A percentile compares a stretch with the other conserved stretches of the same genome.
These are phyloP conservation scores for Pleurotus tuoliensis DNA, from an alignment of 768 basidiomycete genomes.

Conservation along the genomic window DNA sequence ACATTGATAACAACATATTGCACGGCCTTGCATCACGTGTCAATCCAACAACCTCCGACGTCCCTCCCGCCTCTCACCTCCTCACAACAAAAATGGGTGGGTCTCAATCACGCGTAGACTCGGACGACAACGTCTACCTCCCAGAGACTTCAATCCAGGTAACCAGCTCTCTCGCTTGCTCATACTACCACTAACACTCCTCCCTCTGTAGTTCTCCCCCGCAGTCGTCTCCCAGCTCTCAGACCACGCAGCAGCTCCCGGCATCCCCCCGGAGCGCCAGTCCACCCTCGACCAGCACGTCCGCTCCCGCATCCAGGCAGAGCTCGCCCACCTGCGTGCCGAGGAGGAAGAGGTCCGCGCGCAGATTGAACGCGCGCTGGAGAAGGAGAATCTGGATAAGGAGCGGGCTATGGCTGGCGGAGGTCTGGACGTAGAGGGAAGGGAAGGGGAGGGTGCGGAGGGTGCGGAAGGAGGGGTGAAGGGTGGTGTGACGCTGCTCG, in stretches of 20 bases:
- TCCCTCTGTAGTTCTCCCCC: conserved; percentile 62
- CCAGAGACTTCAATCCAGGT: conserved; percentile 3
- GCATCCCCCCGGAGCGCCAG: conserved; percentile 66
- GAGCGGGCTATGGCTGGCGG: conserved; percentile 55
- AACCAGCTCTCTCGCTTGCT: neutral
- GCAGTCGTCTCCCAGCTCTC: conserved; percentile 78
- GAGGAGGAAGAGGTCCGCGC: conserved; percentile 68
- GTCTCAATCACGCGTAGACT: neutral
- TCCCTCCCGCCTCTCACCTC: too few species aligned
- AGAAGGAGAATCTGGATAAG: conserved; percentile 84
- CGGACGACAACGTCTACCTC: neutral
- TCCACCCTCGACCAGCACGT: conserved; percentile 70
- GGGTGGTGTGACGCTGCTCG: conserved; percentile 60
- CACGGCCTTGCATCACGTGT: too few species aligned
- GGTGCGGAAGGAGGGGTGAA: conserved; percentile 38
- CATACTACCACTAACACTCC: neutral
- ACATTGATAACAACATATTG: too few species aligned
- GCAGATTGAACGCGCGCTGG: conserved; percentile 75
- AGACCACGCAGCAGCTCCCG: conserved; percentile 55
- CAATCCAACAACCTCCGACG: too few species aligned
- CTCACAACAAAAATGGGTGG: neutral
- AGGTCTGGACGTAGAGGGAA: conserved; percentile 29
- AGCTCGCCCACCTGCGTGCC: conserved; percentile 58
- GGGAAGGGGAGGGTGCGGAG: conserved; percentile 50
- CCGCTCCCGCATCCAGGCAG: conserved; percentile 64